These are phyloP conservation scores for Penicillium angulare DNA, from an alignment of 495 filamentous ascomycete species.

Conservation along the genomic window DNA sequence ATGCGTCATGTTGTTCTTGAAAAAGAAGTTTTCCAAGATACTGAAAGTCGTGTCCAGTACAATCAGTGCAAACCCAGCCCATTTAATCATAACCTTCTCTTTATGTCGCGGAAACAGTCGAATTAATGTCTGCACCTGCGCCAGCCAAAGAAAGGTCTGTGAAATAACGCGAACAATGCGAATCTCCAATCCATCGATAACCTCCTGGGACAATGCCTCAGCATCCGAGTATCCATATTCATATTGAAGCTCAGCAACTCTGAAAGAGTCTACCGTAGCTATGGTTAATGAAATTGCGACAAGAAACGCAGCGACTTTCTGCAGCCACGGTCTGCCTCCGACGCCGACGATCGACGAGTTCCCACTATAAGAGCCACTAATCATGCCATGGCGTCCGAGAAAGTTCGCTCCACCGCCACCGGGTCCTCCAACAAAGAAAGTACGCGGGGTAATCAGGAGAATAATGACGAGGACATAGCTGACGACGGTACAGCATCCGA, in stretches of 20 bases:
- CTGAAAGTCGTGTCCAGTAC: conserved; percentile 85
- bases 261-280: conserved; percentile 85
- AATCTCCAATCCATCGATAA: conserved; percentile 79
- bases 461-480: conserved; percentile 94
- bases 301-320: conserved; percentile 87
- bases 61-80: conserved; percentile 93
- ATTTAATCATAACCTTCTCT: conserved; percentile 98
- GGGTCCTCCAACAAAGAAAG: conserved; percentile 80
- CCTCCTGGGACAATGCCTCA: conserved; percentile 63
- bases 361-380: conserved; percentile 67
- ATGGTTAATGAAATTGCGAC: conserved; percentile 92
- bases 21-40: conserved; percentile 80
- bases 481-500: conserved; percentile 85
- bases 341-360: conserved; percentile 74
- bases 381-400: conserved; percentile 80
- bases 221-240: conserved; percentile 70
- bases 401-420: conserved; percentile 61
- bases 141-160: conserved; percentile 93
- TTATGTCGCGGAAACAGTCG: conserved; percentile 93
- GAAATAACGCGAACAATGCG: conserved; percentile 87
- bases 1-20: conserved; percentile 53
- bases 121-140: conserved; percentile 94
- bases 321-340: conserved; percentile 91
- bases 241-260: conserved; percentile 78
- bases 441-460: conserved; percentile 86